Evolutionary conservation across 495 filamentous ascomycete species (phyloP).

Genomic region (Hypoxylon crocopeplum): DNA sequence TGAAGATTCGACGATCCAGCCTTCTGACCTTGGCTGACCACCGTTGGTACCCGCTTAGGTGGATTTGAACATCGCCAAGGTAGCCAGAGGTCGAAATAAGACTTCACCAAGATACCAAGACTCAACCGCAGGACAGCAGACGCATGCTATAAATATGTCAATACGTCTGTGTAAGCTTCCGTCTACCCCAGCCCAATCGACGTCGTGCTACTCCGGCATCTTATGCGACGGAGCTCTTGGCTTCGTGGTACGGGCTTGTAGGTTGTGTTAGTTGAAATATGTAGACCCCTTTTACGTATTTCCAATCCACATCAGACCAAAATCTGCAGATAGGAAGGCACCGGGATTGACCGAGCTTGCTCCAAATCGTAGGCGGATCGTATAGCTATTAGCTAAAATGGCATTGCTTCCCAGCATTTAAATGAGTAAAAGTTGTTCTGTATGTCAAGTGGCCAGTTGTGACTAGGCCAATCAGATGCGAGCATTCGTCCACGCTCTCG

Average conservation of each 20-base stretch:
- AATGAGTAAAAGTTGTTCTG: slow-evolving; percentile 19
- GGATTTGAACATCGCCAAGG: slow-evolving; percentile 27
- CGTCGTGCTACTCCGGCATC: neutral
- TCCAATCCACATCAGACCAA: slow-evolving; percentile 9
- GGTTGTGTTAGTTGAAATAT: too few species aligned
- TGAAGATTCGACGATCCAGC: too few species aligned
- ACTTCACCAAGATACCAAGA: slow-evolving; percentile 34
- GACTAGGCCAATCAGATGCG: slow-evolving; percentile 24
- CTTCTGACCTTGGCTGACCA: too few species aligned
- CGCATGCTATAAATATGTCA: too few species aligned
- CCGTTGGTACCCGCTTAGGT: too few species aligned
- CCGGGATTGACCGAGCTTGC: slow-evolving; percentile 13
- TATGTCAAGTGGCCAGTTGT: slow-evolving; percentile 7
- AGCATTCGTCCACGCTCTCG: slow-evolving; percentile 31
- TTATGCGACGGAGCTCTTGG: slow-evolving; percentile 5
- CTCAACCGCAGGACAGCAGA: slow-evolving; percentile 7
- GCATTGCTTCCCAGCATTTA: slow-evolving; percentile 5
- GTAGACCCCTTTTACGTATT: slow-evolving; percentile 5
- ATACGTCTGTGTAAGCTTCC: neutral
- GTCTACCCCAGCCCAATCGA: neutral
- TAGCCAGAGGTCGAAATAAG: slow-evolving; percentile 30
- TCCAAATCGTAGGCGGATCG: slow-evolving; percentile 28
- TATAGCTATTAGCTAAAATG: slow-evolving; percentile 28
- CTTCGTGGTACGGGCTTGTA: neutral
- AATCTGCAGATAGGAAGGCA: slow-evolving; percentile 11